These are phyloP conservation scores for Aureobasidium uvarum DNA, from an alignment of 2,329 filamentous ascomycete genomes.

Conservation along the genomic window DNA sequence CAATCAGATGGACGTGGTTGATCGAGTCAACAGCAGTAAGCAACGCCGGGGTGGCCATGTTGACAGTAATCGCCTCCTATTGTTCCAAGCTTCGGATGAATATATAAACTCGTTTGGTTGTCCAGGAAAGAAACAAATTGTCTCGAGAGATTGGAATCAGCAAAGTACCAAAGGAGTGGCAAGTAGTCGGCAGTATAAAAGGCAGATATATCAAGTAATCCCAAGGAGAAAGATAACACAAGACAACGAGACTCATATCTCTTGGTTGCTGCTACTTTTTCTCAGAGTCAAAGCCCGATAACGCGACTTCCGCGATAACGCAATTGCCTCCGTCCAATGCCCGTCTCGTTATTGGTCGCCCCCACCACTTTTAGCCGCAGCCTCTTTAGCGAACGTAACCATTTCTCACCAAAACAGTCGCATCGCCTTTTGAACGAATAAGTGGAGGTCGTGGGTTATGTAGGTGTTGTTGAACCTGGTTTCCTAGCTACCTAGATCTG, in stretches of 20 bases:
- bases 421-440: neutral
- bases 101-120: neutral
- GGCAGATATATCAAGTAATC: neutral
- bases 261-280: constrained; percentile 13
- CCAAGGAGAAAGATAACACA: constrained; percentile 7
- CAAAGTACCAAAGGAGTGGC: constrained; percentile 19
- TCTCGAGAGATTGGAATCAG: neutral
- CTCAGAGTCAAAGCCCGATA: constrained; percentile 19
- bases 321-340: constrained; percentile 24
- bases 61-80: constrained; percentile 19
- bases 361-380: neutral
- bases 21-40: constrained; percentile 70
- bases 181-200: constrained; percentile 9
- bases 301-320: constrained; percentile 18
- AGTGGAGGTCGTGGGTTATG: neutral
- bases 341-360: constrained; percentile 12
- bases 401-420: neutral
- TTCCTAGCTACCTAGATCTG: too few relatives aligned
- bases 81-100: constrained; percentile 20
- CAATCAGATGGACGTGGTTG: constrained; percentile 74
- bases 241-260: neutral
- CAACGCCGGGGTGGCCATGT: constrained; percentile 50
- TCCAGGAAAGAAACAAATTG: neutral
- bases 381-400: neutral
- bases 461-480: too few relatives aligned